Evolutionary conservation across 768 basidiomycete species (phyloP).

Genomic region (Termitomyces sp.): DNA sequence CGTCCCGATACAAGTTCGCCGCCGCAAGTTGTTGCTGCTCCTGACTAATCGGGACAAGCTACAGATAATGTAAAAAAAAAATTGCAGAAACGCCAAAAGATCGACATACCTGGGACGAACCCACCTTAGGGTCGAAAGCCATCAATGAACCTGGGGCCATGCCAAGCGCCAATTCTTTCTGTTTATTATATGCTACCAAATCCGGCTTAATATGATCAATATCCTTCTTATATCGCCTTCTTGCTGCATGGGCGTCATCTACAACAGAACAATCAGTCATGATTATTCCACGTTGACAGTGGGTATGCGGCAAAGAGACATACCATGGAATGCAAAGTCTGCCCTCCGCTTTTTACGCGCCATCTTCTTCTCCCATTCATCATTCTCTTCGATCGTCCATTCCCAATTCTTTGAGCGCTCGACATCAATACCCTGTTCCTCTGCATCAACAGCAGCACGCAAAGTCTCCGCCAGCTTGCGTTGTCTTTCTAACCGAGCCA

Average conservation of each 20-base stretch:
- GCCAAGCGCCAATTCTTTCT: constrained; percentile 84
- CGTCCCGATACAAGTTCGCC: constrained; percentile 88
- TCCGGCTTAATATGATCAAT: constrained; percentile 86
- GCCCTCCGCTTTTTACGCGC: constrained; percentile 78
- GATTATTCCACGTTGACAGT: not conserved
- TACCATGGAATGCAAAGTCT: constrained; percentile 91
- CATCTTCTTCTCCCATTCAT: constrained; percentile 91
- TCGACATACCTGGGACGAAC: constrained; percentile 33
- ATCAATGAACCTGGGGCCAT: constrained; percentile 66
- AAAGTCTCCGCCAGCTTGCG: constrained; percentile 86
- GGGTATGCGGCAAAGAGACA: constrained; percentile 2
- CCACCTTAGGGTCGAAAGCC: constrained; percentile 46
- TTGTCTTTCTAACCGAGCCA: constrained; percentile 82
- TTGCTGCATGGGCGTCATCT: constrained; percentile 91
- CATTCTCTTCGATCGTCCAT: constrained; percentile 93
- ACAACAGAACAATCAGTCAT: not conserved
- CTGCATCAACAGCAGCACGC: constrained; percentile 81
- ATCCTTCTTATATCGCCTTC: constrained; percentile 89
- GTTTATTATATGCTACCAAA: constrained; percentile 77
- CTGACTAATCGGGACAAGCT: constrained; percentile 50
- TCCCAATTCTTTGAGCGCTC: constrained; percentile 93
- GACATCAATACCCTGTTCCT: constrained; percentile 88
- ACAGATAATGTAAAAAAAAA: constrained; percentile 8
- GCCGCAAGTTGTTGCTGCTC: constrained; percentile 68
- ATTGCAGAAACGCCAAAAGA: not conserved